These are phyloP conservation scores for Cercospora canescens DNA, from an alignment of 2,329 filamentous ascomycete genomes.

Conservation along the genomic window DNA sequence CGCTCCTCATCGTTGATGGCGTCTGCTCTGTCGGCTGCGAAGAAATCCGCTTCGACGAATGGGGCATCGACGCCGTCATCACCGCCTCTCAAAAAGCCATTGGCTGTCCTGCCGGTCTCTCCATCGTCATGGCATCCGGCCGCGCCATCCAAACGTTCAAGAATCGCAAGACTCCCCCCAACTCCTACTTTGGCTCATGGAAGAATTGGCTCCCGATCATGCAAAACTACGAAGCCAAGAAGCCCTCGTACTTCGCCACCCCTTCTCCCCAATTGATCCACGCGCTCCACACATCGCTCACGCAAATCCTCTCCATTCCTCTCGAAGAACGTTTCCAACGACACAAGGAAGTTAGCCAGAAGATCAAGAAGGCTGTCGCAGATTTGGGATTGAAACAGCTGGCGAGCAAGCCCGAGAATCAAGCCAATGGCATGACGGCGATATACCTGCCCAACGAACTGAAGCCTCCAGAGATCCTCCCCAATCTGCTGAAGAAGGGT, in stretches of 20 bases:
- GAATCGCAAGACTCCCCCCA: constrained; percentile 75
- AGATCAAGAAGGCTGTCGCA: constrained; percentile 79
- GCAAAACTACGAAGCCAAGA: constrained; percentile 98
- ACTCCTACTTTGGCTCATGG: constrained; percentile 92
- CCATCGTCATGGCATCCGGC: constrained; percentile 90
- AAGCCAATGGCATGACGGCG: constrained; percentile 97
- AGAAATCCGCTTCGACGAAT: constrained; percentile 93
- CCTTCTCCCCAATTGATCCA: constrained; percentile 92
- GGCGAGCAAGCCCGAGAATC: constrained; percentile 80
- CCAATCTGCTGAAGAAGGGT: constrained; percentile 79
- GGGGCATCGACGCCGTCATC: constrained; percentile 88
- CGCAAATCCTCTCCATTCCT: constrained; percentile 78
- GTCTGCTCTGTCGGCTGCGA: constrained; percentile 97
- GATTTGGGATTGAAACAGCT: constrained; percentile 86
- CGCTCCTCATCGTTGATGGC: constrained; percentile 88
- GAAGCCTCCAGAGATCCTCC: constrained; percentile 77
- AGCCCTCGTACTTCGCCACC: constrained; percentile 96
- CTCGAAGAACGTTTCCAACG: constrained; percentile 79
- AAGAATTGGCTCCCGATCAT: constrained; percentile 98
- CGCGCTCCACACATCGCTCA: constrained; percentile 85
- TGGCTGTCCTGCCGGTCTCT: constrained; percentile 89
- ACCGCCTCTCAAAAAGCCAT: constrained; percentile 98
- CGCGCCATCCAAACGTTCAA: constrained; percentile 81
- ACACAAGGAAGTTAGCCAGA: constrained; percentile 77
- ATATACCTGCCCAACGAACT: constrained; percentile 90